Percentiles rank a stretch among this genome's conserved stretches.
Evolutionary conservation across 345 rosid genomes (phyloP).

Genomic region (Microcos paniculata): DNA sequence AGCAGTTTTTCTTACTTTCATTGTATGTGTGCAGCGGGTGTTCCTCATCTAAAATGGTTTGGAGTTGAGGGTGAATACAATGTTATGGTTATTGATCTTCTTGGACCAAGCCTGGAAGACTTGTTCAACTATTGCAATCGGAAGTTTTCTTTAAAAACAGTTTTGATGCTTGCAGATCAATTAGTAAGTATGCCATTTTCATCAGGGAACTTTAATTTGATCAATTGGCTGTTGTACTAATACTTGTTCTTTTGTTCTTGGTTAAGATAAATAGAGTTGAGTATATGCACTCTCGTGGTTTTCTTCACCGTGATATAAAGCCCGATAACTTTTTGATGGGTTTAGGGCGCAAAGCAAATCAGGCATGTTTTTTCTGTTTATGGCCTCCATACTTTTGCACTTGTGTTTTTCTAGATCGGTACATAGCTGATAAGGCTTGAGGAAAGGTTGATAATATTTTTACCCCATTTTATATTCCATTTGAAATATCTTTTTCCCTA

Average conservation of each 20-base stretch:
- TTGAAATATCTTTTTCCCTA: neutral
- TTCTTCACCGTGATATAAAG: constrained; percentile 93
- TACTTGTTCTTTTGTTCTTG: neutral
- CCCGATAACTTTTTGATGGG: constrained; percentile 95
- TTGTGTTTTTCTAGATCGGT: neutral
- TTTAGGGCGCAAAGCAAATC: constrained; percentile 91
- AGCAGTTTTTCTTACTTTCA: neutral
- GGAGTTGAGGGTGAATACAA: constrained; percentile 71
- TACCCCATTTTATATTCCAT: neutral
- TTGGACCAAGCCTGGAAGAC: constrained; percentile 82
- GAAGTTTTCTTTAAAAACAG: constrained; percentile 67
- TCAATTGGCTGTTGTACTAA: neutral
- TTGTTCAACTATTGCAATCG: constrained; percentile 71
- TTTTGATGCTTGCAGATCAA: constrained; percentile 81
- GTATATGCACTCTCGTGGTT: constrained; percentile 85
- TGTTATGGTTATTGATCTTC: constrained; percentile 78
- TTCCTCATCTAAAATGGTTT: constrained; percentile 80
- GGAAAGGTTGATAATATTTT: neutral
- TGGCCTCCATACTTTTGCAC: neutral
- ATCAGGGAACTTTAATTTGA: neutral
- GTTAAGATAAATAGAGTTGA: constrained; percentile 80
- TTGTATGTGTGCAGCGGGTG: constrained; percentile 44
- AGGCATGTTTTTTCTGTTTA: constrained; percentile 37
- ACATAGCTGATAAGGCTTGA: neutral
- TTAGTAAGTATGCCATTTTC: constrained; percentile 42